Conservation (phyloP, 306 rosid species). For the Prinsepia uniflora region DNA sequence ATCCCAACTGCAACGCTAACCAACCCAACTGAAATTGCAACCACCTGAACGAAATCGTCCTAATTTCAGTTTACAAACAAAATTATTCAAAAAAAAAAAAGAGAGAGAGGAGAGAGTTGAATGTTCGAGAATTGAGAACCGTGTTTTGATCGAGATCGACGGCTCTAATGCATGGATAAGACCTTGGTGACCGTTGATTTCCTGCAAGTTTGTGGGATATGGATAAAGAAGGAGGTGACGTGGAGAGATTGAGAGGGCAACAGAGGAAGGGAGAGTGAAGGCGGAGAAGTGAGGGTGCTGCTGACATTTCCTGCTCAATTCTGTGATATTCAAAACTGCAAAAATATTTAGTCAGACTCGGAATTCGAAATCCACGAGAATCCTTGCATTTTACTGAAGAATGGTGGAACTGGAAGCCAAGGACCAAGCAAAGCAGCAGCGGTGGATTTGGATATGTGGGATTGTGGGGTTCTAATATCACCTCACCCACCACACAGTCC, state of each 20-base stretch:
- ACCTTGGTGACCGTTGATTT: slow-evolving; percentile 51
- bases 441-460: slow-evolving; percentile 38
- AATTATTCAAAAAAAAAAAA: not conserved
- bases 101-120: not conserved
- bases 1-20: slow-evolving; percentile 77
- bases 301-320: slow-evolving; percentile 44
- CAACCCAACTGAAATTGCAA: slow-evolving; percentile 79
- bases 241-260: slow-evolving; percentile 52
- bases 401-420: not conserved
- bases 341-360: not conserved
- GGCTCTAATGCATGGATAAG: slow-evolving; percentile 78
- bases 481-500: slow-evolving; percentile 13
- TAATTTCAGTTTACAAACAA: not conserved
- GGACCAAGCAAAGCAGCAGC: not conserved
- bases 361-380: not conserved
- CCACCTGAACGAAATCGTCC: slow-evolving; percentile 39
- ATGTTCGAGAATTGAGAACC: slow-evolving; percentile 27
- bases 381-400: not conserved
- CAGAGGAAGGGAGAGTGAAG: slow-evolving; percentile 62
- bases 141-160: slow-evolving; percentile 86
- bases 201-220: slow-evolving; percentile 15
- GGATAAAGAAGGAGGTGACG: slow-evolving; percentile 14
- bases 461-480: slow-evolving; percentile 4
- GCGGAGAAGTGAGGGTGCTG: slow-evolving; percentile 46
- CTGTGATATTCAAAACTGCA: not conserved